phyloP scores from a whole-genome alignment of 2,329 filamentous ascomycete species.

The Fusarium newnesense region DNA sequence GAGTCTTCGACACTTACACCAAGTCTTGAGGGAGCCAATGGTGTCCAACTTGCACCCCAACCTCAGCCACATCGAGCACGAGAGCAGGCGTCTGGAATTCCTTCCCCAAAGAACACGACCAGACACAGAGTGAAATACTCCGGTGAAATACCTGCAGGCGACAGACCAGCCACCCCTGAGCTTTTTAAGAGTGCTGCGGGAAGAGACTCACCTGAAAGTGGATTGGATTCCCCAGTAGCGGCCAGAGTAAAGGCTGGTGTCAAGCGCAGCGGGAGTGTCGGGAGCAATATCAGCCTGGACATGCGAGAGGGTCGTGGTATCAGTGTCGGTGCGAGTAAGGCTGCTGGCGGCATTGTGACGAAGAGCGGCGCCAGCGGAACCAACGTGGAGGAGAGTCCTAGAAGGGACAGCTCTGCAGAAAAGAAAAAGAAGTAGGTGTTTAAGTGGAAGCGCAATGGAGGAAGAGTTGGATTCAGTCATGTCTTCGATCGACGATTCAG shows the following conservation, averaged over 20 bases:
- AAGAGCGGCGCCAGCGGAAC: conserved; percentile 36
- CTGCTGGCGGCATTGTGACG: conserved; percentile 50
- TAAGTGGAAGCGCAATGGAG: neutral
- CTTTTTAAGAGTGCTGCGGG: conserved; percentile 3
- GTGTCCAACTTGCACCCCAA: conserved; percentile 7
- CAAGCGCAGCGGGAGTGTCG: conserved; percentile 42
- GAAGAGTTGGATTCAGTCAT: neutral
- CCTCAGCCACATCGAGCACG: conserved; percentile 45
- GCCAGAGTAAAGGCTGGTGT: conserved; percentile 21
- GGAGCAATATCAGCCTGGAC: conserved; percentile 55
- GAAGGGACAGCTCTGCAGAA: conserved; percentile 20
- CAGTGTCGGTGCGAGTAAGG: conserved; percentile 52
- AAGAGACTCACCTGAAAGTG: conserved; percentile 33
- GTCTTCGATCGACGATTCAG: neutral
- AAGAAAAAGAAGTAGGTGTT: conserved; percentile 35
- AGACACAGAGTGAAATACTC: conserved; percentile 27
- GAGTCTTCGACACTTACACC: conserved; percentile 49
- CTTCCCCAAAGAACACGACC: conserved; percentile 34
- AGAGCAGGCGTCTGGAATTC: conserved; percentile 34
- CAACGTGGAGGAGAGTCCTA: conserved; percentile 24
- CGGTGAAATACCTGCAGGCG: conserved; percentile 12
- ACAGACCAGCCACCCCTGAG: conserved; percentile 33
- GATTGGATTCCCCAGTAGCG: conserved; percentile 27
- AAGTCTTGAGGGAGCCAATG: conserved; percentile 32
- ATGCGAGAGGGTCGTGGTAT: conserved; percentile 54